A percentile compares a stretch with the other conserved stretches of the same genome.
phyloP scores from a whole-genome alignment of 305 asterid species.

The Solanum hybrid region DNA sequence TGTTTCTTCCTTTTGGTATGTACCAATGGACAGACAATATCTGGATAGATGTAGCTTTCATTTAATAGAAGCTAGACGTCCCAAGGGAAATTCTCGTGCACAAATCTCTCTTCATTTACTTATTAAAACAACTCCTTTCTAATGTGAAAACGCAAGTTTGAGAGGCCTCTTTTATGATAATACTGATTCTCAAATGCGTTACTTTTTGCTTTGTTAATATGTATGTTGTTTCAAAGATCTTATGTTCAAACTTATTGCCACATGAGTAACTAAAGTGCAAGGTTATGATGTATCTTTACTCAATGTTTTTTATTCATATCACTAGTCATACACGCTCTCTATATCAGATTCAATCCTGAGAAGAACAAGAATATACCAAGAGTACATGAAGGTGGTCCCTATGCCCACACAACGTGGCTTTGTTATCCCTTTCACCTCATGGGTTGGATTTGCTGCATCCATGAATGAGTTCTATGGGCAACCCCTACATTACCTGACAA shows the following conservation, averaged over 20 bases:
- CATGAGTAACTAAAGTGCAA: not conserved
- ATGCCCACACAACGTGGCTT: constrained; percentile 42
- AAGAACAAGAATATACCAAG: not conserved
- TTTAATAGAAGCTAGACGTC: not conserved
- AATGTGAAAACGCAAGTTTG: not conserved
- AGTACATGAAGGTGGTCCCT: constrained; percentile 51
- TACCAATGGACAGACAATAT: not conserved
- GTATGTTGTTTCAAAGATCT: not conserved
- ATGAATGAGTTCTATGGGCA: constrained; percentile 59
- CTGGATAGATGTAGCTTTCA: not conserved
- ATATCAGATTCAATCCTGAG: constrained; percentile 14
- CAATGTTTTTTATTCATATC: not conserved
- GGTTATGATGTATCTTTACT: not conserved
- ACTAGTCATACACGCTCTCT: not conserved
- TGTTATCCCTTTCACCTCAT: constrained; percentile 41
- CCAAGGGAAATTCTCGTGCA: not conserved
- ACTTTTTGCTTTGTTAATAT: not conserved
- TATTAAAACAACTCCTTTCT: not conserved
- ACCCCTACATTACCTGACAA: constrained; percentile 80
- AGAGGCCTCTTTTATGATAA: not conserved
- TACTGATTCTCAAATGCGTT: not conserved
- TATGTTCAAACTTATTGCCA: not conserved
- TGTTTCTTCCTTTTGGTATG: not conserved
- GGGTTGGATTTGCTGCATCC: not conserved
- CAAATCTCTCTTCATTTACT: not conserved